These are phyloP conservation scores for Lepidium africanum DNA, from an alignment of 345 rosid species.

Conservation along the genomic window DNA sequence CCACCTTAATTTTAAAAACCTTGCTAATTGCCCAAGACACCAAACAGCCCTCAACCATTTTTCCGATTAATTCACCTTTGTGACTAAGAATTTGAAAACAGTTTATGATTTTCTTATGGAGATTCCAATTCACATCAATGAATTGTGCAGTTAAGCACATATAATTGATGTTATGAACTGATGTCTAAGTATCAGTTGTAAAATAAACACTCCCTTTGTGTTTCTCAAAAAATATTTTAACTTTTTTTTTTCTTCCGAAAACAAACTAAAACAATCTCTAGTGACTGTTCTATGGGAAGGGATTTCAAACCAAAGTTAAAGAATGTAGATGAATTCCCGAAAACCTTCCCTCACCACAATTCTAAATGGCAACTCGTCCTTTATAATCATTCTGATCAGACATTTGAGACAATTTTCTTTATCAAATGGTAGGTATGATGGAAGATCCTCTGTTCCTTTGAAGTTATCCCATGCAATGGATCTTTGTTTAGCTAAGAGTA, in stretches of 20 bases:
- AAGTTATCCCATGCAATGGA: not conserved
- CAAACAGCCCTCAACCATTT: not conserved
- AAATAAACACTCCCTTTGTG: not conserved
- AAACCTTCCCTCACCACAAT: not conserved
- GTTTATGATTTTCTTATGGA: not conserved
- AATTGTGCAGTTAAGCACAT: not conserved
- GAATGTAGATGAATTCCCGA: not conserved
- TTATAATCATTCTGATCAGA: not conserved
- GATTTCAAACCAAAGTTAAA: not conserved
- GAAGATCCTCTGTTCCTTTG: not conserved
- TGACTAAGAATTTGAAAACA: not conserved
- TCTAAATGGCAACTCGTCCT: not conserved
- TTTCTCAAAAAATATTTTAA: not conserved
- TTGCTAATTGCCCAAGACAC: conserved; percentile 7
- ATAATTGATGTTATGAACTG: not conserved
- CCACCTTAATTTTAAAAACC: conserved; percentile 1
- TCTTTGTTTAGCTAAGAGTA: not conserved
- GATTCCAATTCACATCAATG: not conserved
- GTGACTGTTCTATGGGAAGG: not conserved
- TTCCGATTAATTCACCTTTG: not conserved
- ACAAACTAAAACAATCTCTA: not conserved
- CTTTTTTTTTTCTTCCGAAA: not conserved
- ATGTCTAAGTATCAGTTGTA: not conserved
- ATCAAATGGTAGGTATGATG: not conserved
- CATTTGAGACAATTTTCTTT: not conserved